Evolutionary conservation across 1,139 yeast species (phyloP).

Genomic region (Chernovozyma sophiae-reginae): DNA sequence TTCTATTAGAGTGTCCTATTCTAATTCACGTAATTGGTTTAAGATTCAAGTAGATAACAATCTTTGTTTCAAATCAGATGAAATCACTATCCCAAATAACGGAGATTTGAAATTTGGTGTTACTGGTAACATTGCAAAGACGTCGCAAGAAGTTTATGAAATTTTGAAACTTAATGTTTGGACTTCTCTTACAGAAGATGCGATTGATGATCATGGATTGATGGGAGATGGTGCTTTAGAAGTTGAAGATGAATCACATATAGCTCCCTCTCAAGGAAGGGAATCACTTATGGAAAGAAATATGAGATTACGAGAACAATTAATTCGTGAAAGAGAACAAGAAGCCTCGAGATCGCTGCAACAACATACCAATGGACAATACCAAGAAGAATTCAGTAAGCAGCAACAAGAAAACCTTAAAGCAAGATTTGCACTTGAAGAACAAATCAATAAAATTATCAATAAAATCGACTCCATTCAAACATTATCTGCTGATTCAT

Average conservation of each 20-base stretch:
- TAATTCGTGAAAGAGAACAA: slow-evolving; percentile 10
- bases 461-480: slow-evolving; percentile 7
- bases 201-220: slow-evolving; percentile 54
- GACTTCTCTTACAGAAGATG: slow-evolving; percentile 51
- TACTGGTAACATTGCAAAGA: slow-evolving; percentile 37
- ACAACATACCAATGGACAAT: not conserved
- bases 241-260: slow-evolving; percentile 4
- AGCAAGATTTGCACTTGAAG: not conserved
- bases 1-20: slow-evolving; percentile 61
- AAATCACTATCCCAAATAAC: slow-evolving; percentile 35
- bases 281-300: slow-evolving; percentile 39
- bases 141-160: slow-evolving; percentile 56
- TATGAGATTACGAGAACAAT: slow-evolving; percentile 20
- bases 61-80: slow-evolving; percentile 62
- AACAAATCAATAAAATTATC: slow-evolving; percentile 5
- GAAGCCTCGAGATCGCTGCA: not conserved
- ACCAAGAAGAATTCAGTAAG: not conserved
- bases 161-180: slow-evolving; percentile 53
- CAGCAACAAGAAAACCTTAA: not conserved
- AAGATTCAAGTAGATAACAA: slow-evolving; percentile 69
- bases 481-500: slow-evolving; percentile 1
- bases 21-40: slow-evolving; percentile 36
- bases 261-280: slow-evolving; percentile 24
- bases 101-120: slow-evolving; percentile 47
- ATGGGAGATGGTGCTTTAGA: slow-evolving; percentile 38